A percentile compares a stretch with the other conserved stretches of the same genome.
Conservation (phyloP, 805 yeast species). For the Pichia manshurica region DNA sequence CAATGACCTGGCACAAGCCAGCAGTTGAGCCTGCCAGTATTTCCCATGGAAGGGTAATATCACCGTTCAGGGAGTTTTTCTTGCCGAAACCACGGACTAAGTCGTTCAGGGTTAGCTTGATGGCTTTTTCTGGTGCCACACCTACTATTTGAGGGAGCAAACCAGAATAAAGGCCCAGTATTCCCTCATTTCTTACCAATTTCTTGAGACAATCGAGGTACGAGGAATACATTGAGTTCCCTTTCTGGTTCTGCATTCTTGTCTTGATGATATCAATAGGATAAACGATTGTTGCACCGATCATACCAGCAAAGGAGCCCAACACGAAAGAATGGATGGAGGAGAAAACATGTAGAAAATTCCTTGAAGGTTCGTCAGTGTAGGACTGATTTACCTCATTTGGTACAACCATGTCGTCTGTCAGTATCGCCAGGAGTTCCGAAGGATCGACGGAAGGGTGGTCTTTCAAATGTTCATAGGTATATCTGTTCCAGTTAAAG, state of each 20-base stretch:
- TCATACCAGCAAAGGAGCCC: constrained; percentile 95
- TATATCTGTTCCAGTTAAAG: constrained; percentile 31
- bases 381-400: constrained; percentile 19
- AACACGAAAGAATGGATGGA: constrained; percentile 80
- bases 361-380: constrained; percentile 27
- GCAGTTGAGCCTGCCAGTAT: constrained; percentile 87
- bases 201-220: constrained; percentile 83
- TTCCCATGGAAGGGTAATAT: constrained; percentile 55
- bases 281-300: constrained; percentile 96
- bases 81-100: constrained; percentile 70
- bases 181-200: constrained; percentile 71
- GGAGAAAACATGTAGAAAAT: constrained; percentile 65
- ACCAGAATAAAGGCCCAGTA: constrained; percentile 85
- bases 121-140: constrained; percentile 98
- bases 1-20: constrained; percentile 93
- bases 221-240: constrained; percentile 62
- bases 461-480: constrained; percentile 23
- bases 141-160: constrained; percentile 91
- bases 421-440: constrained; percentile 37
- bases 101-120: constrained; percentile 91
- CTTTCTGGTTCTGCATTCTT: constrained; percentile 93
- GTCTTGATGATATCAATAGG: constrained; percentile 96
- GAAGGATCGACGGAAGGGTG: constrained; percentile 26
- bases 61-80: constrained; percentile 41
- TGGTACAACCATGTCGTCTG: constrained; percentile 42